Evolutionary conservation across 1,284 basidiomycete genomes (phyloP), one percentile per base, ranked within the genome.

Genomic region (Porogramme epimiltina): DNA sequence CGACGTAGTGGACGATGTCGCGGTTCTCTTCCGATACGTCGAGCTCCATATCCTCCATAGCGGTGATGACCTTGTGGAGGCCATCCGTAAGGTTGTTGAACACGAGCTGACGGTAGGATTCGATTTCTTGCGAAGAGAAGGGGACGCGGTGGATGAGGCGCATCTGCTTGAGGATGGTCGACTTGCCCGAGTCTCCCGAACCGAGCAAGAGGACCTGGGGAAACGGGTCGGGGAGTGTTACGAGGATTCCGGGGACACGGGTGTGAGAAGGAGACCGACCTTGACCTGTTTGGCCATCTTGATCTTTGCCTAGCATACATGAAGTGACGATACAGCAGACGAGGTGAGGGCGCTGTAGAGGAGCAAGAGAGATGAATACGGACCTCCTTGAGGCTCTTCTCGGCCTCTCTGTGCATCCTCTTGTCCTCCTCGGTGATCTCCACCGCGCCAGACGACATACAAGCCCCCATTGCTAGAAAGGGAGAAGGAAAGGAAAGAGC

Each of bases 101-200:
- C 11, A 95, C 87, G 34, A 97, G 84, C 62, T 95, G 92, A 2
- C 94, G 87, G 62, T 84, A 92, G 22, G 74, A 80, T 68, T 94
- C 92, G 41, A 88, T 81, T 69, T 95, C 91, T 65, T 84, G 81
- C 0, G 78, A 44, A 0, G 86, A 82, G 71, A 93, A 94, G 0
- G 88, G 85, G 2, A 91, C 76, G 57, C 81, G 80, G 69, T 94
- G 91, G 55, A 94, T 93, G 39, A 94, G 74, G 24, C 92, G 86
- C 91, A 94, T 94, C 85, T 93, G 91, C 86, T 94, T 94, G 67
- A 95, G 80, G 61, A 95, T 80, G 4, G 95, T 97, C 11, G 91
- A 93, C 72, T 98, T 98, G 40, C 95, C 95, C 26, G 89, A 92
- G 66, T 96, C 95, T 33, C 95, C 95, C 39, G 95, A 95, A 33